A percentile compares a stretch with the other conserved stretches of the same genome.
phyloP scores from a whole-genome alignment of 768 basidiomycete genomes.

The Agaricus subrufescens region DNA sequence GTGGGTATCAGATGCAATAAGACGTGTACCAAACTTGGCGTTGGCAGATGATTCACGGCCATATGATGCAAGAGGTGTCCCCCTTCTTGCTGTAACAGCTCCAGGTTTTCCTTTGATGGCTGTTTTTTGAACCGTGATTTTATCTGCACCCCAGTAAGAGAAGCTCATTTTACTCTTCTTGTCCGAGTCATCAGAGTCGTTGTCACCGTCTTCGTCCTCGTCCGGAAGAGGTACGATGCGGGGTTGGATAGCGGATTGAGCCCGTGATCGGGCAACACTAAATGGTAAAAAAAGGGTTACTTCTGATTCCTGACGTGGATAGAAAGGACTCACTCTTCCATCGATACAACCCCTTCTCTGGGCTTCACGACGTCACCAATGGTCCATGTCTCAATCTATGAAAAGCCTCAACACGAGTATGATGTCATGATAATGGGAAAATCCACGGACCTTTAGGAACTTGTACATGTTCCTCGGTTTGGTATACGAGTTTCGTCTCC shows the following conservation, averaged over 20 bases:
- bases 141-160: constrained; percentile 91
- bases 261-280: constrained; percentile 70
- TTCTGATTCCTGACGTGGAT: background rate
- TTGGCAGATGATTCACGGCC: constrained; percentile 82
- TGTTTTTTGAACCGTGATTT: constrained; percentile 82
- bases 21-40: constrained; percentile 87
- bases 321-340: constrained; percentile 74
- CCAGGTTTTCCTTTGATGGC: constrained; percentile 45
- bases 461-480: constrained; percentile 91
- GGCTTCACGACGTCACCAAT: constrained; percentile 75
- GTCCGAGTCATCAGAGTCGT: constrained; percentile 80
- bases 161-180: constrained; percentile 93
- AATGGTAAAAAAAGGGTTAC: background rate
- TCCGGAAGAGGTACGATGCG: constrained; percentile 66
- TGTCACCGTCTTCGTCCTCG: constrained; percentile 49
- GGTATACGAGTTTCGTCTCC: constrained; percentile 68
- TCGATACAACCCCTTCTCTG: constrained; percentile 76
- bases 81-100: constrained; percentile 33
- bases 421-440: background rate
- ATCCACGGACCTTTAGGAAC: constrained; percentile 72
- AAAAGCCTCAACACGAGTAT: constrained; percentile 2
- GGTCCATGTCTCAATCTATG: constrained; percentile 82
- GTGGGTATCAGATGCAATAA: constrained; percentile 55
- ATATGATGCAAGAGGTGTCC: constrained; percentile 50
- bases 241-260: constrained; percentile 55